Conservation (phyloP, 78 protist species). For the Creolimax fragrantissima region DNA sequence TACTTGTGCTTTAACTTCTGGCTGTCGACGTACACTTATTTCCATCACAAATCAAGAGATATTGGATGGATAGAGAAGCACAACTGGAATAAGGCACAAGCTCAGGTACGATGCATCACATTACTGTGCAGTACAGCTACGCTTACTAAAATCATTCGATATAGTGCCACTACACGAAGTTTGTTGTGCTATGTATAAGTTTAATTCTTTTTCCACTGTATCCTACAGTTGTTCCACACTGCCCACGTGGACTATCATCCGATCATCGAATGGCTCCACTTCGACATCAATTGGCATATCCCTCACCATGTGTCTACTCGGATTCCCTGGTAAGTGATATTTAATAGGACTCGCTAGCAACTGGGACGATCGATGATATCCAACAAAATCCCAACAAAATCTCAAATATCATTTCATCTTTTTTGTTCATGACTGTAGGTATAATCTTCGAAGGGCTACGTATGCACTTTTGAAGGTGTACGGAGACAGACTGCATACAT, state of each 20-base stretch:
- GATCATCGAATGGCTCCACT: not conserved
- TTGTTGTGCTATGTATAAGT: too few relatives aligned
- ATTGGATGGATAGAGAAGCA: not conserved
- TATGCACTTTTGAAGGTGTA: not conserved
- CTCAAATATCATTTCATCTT: too few relatives aligned
- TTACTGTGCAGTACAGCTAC: too few relatives aligned
- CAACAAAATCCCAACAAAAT: too few relatives aligned
- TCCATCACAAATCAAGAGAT: not conserved
- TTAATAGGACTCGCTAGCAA: too few relatives aligned
- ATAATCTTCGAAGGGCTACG: not conserved
- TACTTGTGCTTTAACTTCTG: not conserved
- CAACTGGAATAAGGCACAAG: not conserved
- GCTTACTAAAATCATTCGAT: too few relatives aligned
- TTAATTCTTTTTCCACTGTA: not conserved
- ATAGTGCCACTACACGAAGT: too few relatives aligned
- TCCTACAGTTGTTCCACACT: not conserved
- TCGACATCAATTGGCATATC: slow-evolving; percentile 1
- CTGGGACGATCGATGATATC: too few relatives aligned
- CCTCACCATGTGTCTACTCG: not conserved
- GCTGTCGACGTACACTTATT: not conserved
- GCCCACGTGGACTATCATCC: not conserved
- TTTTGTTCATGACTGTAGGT: not conserved
- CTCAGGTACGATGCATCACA: not conserved
- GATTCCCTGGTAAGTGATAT: not conserved
- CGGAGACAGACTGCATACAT: not conserved